Evolutionary conservation across 1,139 yeast genomes (phyloP).

Genomic region (Yamadazyma pseudoaaseri): DNA sequence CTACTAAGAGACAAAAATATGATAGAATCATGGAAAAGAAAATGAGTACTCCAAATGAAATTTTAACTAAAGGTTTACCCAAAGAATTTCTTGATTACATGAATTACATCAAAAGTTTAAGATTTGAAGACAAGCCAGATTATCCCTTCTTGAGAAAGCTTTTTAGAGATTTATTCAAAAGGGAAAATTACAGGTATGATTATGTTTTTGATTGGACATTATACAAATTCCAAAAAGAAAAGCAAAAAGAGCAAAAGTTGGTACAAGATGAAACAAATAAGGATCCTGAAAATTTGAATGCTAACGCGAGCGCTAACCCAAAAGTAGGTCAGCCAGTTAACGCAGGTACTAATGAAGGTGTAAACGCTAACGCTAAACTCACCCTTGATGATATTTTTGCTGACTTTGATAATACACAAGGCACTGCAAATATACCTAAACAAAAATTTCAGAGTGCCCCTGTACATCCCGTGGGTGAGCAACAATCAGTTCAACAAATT

Average conservation of each 20-base stretch:
- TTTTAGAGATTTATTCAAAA: constrained; percentile 83
- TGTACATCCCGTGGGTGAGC: not conserved
- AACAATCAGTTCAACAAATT: constrained; percentile 2
- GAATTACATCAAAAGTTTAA: constrained; percentile 83
- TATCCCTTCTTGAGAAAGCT: constrained; percentile 85
- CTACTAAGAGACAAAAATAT: constrained; percentile 94
- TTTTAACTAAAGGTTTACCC: constrained; percentile 89
- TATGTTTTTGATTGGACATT: constrained; percentile 97
- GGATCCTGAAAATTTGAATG: constrained; percentile 1
- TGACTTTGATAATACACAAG: not conserved
- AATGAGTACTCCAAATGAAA: constrained; percentile 88
- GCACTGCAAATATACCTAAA: not conserved
- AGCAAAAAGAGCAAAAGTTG: constrained; percentile 54
- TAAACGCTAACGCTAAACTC: no score
- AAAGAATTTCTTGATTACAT: constrained; percentile 85
- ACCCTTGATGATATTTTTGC: not conserved
- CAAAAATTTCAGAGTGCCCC: not conserved
- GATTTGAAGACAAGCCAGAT: constrained; percentile 97
- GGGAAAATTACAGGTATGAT: constrained; percentile 90
- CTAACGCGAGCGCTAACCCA: not conserved
- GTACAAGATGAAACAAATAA: constrained; percentile 12
- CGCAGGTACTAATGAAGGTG: no score
- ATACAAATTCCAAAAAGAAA: constrained; percentile 69
- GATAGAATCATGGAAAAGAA: constrained; percentile 96
- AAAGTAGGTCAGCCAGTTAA: no score